These are phyloP conservation scores for Thamnidium elegans DNA, from an alignment of 192 early-diverging fungal genomes.

Conservation along the genomic window DNA sequence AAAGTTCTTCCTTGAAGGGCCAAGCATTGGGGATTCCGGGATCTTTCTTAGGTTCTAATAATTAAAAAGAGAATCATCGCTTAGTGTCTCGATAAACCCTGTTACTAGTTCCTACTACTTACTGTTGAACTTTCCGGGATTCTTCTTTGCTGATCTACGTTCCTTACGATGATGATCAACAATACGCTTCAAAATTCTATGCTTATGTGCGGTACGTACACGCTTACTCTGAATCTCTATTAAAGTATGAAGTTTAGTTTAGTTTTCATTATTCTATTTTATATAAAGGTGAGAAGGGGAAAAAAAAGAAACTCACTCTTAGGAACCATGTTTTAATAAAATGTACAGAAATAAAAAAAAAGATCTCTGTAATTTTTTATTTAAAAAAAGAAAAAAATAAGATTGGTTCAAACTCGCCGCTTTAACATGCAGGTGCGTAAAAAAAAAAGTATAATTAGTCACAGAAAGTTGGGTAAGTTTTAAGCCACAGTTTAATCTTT, in stretches of 20 bases:
- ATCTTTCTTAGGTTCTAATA: constrained; percentile 43
- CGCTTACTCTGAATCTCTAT: constrained; percentile 58
- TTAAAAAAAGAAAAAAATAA: too few species aligned
- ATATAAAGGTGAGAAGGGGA: background rate
- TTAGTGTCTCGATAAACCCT: too few species aligned
- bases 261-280: background rate
- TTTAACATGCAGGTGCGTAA: too few species aligned
- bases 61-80: background rate
- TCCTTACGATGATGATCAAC: constrained; percentile 59
- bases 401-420: too few species aligned
- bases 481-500: too few species aligned
- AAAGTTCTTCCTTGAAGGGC: constrained; percentile 49
- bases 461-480: too few species aligned
- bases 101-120: background rate
- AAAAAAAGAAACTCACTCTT: background rate
- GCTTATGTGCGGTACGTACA: constrained; percentile 50
- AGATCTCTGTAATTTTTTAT: too few species aligned
- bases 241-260: background rate
- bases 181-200: constrained; percentile 58
- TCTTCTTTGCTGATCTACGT: constrained; percentile 50
- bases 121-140: constrained; percentile 39
- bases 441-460: too few species aligned
- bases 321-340: background rate
- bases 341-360: too few species aligned
- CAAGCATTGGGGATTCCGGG: constrained; percentile 49